A percentile compares a stretch with the other conserved stretches of the same genome.
phyloP scores from a whole-genome alignment of 129 eudicot species.

The Lactuca sativa region DNA sequence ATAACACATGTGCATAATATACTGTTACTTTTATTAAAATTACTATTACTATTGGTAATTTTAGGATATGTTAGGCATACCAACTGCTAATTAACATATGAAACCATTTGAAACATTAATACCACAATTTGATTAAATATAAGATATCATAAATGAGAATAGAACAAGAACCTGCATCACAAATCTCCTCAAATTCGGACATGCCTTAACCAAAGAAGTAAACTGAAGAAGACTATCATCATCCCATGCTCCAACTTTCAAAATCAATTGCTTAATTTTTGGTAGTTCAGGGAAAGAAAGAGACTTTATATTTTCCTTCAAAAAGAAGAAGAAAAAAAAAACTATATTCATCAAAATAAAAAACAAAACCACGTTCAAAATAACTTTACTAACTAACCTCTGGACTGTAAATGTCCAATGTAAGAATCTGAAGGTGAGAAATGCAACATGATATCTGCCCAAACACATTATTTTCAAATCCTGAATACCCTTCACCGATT shows the following conservation, averaged over 20 bases:
- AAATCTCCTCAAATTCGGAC: constrained; percentile 52
- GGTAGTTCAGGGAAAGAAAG: constrained; percentile 47
- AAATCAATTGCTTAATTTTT: constrained; percentile 47
- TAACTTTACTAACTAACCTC: constrained; percentile 44
- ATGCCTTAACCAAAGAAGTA: constrained; percentile 45
- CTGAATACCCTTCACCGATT: constrained; percentile 51
- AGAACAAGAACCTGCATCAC: constrained; percentile 48
- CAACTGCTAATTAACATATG: too few relatives aligned
- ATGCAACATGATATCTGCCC: constrained; percentile 56
- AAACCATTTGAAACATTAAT: background rate
- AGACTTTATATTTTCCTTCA: constrained; percentile 44
- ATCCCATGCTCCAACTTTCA: constrained; percentile 55
- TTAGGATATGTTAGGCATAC: too few relatives aligned
- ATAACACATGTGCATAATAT: background rate
- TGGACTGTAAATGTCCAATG: constrained; percentile 53
- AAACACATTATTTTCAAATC: constrained; percentile 53
- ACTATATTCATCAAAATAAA: constrained; percentile 7
- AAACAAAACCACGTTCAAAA: background rate
- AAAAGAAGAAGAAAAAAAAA: background rate
- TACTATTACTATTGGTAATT: too few relatives aligned
- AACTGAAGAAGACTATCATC: constrained; percentile 57
- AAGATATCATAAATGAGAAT: background rate
- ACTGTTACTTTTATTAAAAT: too few relatives aligned
- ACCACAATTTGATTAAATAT: background rate
- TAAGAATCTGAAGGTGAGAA: constrained; percentile 50